Percentiles rank a stretch among this genome's conserved stretches.
phyloP scores from a whole-genome alignment of 805 yeast genomes.

The Spathaspora arborariae region DNA sequence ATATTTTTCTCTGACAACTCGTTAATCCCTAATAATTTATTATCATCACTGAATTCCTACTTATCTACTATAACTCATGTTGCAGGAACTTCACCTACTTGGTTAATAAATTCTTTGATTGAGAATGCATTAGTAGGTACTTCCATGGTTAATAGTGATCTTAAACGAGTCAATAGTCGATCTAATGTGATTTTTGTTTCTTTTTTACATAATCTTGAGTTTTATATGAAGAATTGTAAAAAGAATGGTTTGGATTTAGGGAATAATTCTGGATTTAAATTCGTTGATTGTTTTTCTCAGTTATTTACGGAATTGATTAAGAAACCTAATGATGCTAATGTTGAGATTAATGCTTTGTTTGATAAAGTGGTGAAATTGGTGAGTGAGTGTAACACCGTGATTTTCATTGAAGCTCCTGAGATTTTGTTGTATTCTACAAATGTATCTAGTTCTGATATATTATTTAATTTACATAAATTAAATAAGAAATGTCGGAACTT shows the following conservation, averaged over 20 bases:
- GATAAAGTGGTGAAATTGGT: slow-evolving; percentile 10
- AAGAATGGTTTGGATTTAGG: slow-evolving; percentile 37
- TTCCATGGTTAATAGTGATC: slow-evolving; percentile 34
- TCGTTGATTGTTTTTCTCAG: slow-evolving; percentile 46
- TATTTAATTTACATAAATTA: slow-evolving; percentile 29
- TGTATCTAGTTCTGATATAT: slow-evolving; percentile 30
- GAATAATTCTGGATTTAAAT: slow-evolving; percentile 22
- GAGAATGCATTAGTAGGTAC: slow-evolving; percentile 49
- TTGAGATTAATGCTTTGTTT: slow-evolving; percentile 10
- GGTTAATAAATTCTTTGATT: slow-evolving; percentile 56
- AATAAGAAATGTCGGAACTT: slow-evolving; percentile 29
- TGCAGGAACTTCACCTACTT: slow-evolving; percentile 57
- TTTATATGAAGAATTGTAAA: slow-evolving; percentile 30
- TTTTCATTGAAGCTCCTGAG: slow-evolving; percentile 48
- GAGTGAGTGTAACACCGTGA: slow-evolving; percentile 13
- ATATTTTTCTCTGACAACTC: slow-evolving; percentile 49
- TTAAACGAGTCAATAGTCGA: slow-evolving; percentile 17
- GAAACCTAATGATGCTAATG: slow-evolving; percentile 16
- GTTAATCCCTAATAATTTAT: slow-evolving; percentile 29
- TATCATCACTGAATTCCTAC: slow-evolving; percentile 12
- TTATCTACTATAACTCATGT: slow-evolving; percentile 29
- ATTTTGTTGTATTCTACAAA: slow-evolving; percentile 42
- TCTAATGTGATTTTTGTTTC: slow-evolving; percentile 33
- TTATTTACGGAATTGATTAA: slow-evolving; percentile 35
- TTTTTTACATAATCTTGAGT: slow-evolving; percentile 30